Evolutionary conservation across 495 filamentous ascomycete genomes (phyloP), one percentile per base, ranked within the genome.

Genomic region (Talaromyces liani): DNA sequence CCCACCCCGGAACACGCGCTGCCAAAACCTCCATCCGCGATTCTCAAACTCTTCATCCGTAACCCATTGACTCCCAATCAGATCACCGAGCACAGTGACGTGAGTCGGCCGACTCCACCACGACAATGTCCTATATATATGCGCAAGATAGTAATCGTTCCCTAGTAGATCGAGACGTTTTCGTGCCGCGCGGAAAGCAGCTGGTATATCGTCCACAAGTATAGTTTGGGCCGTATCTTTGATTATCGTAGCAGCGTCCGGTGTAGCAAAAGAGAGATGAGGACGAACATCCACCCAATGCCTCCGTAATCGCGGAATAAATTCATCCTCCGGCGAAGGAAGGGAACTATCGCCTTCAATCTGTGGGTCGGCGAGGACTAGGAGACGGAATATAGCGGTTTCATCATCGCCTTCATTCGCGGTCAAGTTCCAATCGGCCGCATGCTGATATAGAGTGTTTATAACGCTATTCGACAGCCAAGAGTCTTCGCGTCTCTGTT

Each of bases 51-150:
- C 94, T 58, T 80, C 84, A 68, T 96, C 88, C 31, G 81, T 82
- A 34, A 98, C 87, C 95, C 95, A 98, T 69, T 98, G 94, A 68
- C 92, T 96, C n/a, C 94, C 95, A 7, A 98, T 77, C 60, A 98
- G 77, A 69, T 98, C 94, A 4, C 94, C 94, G 3, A 98, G 80
- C 1, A 97, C 92, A 0, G 88, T 86, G 27, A 93, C 88, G 74
- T 98, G 95, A 0, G 91, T 96, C 25, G 94, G 94, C 24, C 80
- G 72, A 4, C 87, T 84, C 86, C 87, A 92, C 86, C 90, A 93
- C 65, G 83, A 82, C 18, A 96, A 71, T 0, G 87, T 91, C n/a
- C 91, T 85, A 77, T 94, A 97, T 56, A 97, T 89, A 71, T 97
- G 94, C 9, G 90, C 89, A 7, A 98, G 85, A 74, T 97, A 98